Base-by-base conservation (phyloP, 768 basidiomycete species). In the Russula abietina region DNA sequence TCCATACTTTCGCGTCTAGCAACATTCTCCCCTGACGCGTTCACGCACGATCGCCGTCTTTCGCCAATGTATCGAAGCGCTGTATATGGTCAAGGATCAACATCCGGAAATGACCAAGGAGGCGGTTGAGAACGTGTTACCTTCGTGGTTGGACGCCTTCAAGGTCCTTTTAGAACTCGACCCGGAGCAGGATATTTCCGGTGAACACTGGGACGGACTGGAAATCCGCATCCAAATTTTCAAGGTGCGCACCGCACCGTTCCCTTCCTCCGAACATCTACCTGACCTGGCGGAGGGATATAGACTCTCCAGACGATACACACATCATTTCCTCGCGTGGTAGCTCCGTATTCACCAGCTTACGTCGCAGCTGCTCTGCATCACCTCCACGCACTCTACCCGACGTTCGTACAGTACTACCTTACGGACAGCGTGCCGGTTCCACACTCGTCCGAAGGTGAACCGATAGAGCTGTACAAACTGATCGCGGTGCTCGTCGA, bases 31-130 rank as follows among this genome's bases (percentile, higher is more conserved):
- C 0, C 77, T 88, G 7, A 97, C 96, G 8, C 86, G 96, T 33
- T 85, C 94, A 0, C 83, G 92, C 32, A 87, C 92, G 4, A 80
- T 99, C 17, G 81, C 87, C 4, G 93, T 97, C 36, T 98, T 98
- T 76, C 80, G 88, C 33, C 92, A 98, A 77, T 94, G 93, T 70
- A 79, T 97, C 4, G 83, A 85, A 56, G 88, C 93, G 6, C 79
- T 98, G 19, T 94, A 90, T 74, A 98, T 95, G 86, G 93, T 98
- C 60, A 93, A 94, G 72, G 93, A 93, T 39, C 88, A 93, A 67
- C 88, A 94, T 68, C 92, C 94, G 0, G 84, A 88, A 61, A 83
- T 90, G 0, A 91, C 91, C 41, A 89, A 89, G 69, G 87, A 91
- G 67, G 93, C 93, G 0, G 83, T 84, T 38, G 85, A 83, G 28